Conservation (phyloP, 1,284 basidiomycete species). For the Cutaneotrichosporon spelunceum region DNA sequence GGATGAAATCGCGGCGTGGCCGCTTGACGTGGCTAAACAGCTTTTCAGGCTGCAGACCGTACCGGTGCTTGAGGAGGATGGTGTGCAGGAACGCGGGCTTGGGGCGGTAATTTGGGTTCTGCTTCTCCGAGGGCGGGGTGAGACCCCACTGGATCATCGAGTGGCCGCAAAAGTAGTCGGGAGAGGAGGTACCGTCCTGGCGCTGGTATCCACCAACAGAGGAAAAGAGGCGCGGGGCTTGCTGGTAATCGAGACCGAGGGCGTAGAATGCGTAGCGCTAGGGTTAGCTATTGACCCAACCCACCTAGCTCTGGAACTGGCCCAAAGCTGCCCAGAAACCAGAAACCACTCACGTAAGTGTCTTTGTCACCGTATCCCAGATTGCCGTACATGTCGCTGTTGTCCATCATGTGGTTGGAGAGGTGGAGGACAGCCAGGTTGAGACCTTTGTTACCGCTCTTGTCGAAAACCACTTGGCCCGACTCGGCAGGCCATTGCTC, state of each 20-base stretch:
- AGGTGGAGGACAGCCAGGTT: slow-evolving; percentile 54
- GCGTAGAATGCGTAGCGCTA: slow-evolving; percentile 54
- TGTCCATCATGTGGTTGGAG: slow-evolving; percentile 52
- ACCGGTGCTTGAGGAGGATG: slow-evolving; percentile 53
- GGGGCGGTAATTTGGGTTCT: slow-evolving; percentile 45
- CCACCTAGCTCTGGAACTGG: too few species aligned
- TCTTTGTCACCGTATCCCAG: slow-evolving; percentile 54
- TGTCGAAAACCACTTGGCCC: slow-evolving; percentile 54
- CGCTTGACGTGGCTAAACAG: slow-evolving; percentile 45
- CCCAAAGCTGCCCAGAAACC: too few species aligned
- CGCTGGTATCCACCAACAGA: slow-evolving; percentile 44
- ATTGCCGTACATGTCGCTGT: slow-evolving; percentile 51
- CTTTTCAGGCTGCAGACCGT: slow-evolving; percentile 43
- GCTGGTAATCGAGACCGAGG: slow-evolving; percentile 50
- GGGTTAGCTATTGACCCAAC: too few species aligned
- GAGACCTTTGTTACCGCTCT: slow-evolving; percentile 53
- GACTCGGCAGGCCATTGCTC: slow-evolving; percentile 54
- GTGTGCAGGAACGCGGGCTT: slow-evolving; percentile 53
- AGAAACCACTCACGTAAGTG: slow-evolving; percentile 35
- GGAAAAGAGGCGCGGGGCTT: slow-evolving; percentile 51
- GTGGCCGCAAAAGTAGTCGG: slow-evolving; percentile 46
- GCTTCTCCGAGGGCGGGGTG: slow-evolving; percentile 41
- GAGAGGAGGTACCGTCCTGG: slow-evolving; percentile 33
- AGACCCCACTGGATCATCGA: slow-evolving; percentile 46
- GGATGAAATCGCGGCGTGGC: slow-evolving; percentile 43